Percentiles rank a stretch among this genome's conserved stretches.
These are phyloP conservation scores for Lepidium aucheri DNA, from an alignment of 345 rosid species.

Conservation along the genomic window DNA sequence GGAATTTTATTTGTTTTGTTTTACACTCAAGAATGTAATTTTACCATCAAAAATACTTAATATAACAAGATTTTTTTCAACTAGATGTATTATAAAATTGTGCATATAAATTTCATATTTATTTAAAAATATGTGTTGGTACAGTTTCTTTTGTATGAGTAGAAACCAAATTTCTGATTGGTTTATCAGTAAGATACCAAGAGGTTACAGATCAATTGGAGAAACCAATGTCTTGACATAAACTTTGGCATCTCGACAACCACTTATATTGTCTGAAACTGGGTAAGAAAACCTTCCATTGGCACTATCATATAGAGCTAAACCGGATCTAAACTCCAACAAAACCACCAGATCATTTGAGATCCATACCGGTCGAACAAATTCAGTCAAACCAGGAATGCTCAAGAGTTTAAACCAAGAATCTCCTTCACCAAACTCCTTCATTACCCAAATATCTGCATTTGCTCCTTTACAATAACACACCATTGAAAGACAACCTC, in stretches of 20 bases:
- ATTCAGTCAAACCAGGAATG: conserved; percentile 20
- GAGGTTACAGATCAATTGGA: conserved; percentile 8
- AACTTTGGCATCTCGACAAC: conserved; percentile 21
- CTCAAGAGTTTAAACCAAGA: conserved; percentile 25
- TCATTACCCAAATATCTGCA: conserved; percentile 30
- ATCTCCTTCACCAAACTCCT: conserved; percentile 15
- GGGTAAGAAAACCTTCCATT: conserved; percentile 11
- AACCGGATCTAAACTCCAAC: conserved; percentile 29
- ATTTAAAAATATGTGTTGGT: no score
- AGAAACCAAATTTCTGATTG: neutral
- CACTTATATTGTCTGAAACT: neutral
- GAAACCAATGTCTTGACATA: conserved; percentile 24
- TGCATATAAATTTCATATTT: conserved; percentile 11
- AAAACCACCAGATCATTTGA: conserved; percentile 21
- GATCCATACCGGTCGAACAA: conserved; percentile 15
- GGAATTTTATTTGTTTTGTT: conserved; percentile 4
- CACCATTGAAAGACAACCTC: conserved; percentile 25
- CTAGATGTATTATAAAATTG: neutral
- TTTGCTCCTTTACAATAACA: conserved; percentile 4
- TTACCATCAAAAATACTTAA: neutral
- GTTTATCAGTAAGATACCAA: no score
- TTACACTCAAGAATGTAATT: conserved; percentile 11
- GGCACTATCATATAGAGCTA: conserved; percentile 20
- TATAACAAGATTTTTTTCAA: neutral
- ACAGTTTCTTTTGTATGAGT: neutral